A percentile compares a stretch with the other conserved stretches of the same genome.
Conservation (phyloP, 306 rosid genomes). For the Datisca glomerata region DNA sequence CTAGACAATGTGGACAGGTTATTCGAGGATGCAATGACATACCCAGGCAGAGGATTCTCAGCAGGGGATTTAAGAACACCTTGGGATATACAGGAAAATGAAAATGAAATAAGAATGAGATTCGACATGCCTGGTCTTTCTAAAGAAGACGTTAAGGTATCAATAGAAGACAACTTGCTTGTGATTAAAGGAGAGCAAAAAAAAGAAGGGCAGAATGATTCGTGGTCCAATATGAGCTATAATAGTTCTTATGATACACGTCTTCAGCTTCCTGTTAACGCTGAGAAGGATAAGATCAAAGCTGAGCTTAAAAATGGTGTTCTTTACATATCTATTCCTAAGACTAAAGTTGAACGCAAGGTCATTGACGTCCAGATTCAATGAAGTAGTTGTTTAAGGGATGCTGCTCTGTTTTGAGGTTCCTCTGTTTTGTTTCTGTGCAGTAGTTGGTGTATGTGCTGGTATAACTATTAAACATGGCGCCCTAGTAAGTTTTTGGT, state of each 20-base stretch:
- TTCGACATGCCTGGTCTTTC: constrained; percentile 88
- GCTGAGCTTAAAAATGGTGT: constrained; percentile 86
- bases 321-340: constrained; percentile 55
- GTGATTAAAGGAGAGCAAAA: constrained; percentile 38
- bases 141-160: constrained; percentile 62
- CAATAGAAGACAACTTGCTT: constrained; percentile 50
- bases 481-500: too few relatives aligned
- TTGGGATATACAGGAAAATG: constrained; percentile 66
- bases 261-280: constrained; percentile 47
- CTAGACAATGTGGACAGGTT: constrained; percentile 59
- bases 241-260: constrained; percentile 42
- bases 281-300: constrained; percentile 53
- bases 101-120: constrained; percentile 52
- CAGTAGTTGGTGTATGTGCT: too few relatives aligned
- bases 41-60: constrained; percentile 29
- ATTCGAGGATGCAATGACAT: constrained; percentile 35
- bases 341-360: constrained; percentile 58
- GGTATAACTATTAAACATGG: too few relatives aligned
- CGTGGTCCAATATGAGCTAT: constrained; percentile 39
- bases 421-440: neutral
- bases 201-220: constrained; percentile 11
- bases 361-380: constrained; percentile 51
- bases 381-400: constrained; percentile 13
- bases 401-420: neutral
- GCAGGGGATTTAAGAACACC: constrained; percentile 44